Conservation (phyloP, 1,284 basidiomycete genomes). For the Schizopora paradoxa region DNA sequence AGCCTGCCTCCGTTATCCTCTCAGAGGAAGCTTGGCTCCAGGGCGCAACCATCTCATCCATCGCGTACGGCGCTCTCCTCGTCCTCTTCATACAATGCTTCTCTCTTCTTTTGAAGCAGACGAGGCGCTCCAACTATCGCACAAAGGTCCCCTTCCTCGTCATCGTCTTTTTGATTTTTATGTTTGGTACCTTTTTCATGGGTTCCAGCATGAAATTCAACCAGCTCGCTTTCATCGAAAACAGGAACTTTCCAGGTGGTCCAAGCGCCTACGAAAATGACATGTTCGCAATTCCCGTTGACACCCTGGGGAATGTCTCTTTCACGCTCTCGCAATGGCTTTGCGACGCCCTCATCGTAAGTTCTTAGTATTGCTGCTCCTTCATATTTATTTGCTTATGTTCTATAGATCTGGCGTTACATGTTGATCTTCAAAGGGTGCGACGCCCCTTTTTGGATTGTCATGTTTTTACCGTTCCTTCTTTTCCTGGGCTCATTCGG, state of each 20-base stretch:
- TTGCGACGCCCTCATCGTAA: constrained; percentile 26
- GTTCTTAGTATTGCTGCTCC: not conserved
- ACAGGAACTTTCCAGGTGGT: constrained; percentile 17
- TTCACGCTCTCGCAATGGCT: constrained; percentile 23
- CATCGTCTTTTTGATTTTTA: no score
- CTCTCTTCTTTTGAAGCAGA: no score
- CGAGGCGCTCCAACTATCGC: no score
- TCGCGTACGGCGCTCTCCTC: no score
- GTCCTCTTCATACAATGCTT: no score
- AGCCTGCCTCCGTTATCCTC: no score
- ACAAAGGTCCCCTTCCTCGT: no score
- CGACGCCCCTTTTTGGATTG: constrained; percentile 18
- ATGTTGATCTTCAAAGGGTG: constrained; percentile 25
- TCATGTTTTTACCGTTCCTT: constrained; percentile 22
- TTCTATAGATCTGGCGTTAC: constrained; percentile 24
- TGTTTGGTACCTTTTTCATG: not conserved
- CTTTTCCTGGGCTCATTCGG: constrained; percentile 19
- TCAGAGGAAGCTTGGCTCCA: no score
- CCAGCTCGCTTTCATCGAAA: constrained; percentile 8
- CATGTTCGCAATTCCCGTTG: constrained; percentile 18
- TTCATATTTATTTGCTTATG: not conserved
- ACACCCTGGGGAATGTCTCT: constrained; percentile 18
- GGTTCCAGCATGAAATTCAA: not conserved
- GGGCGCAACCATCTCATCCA: no score
- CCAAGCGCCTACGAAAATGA: constrained; percentile 20